Base-by-base conservation (phyloP, 352 stramenopile genomes). In the Phytopythium boreale region DNA sequence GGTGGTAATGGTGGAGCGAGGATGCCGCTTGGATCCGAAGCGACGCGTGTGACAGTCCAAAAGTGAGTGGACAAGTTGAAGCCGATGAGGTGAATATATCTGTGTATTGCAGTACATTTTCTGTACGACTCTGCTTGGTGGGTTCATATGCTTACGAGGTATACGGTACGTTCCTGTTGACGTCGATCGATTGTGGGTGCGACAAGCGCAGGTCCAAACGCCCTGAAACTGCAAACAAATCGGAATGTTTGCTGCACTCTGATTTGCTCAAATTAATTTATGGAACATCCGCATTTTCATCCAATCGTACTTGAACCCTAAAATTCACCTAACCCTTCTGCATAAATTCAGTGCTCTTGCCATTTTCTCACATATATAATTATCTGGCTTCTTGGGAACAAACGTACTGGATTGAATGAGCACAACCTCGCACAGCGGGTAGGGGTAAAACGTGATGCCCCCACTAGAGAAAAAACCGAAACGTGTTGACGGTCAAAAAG, bases 1-100 rank as follows among this genome's bases (percentile, higher is more conserved):
- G 29, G 43, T 70, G 47, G 80, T 64, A 55, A 8, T 36, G 8
- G 50, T 92, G 29, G 87, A 87, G 69, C 80, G 82, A 46, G 63
- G n/a, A n/a, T 92, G 12, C 79, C 89, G 64, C 77, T 92, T 19
- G 20, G 41, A 49, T 49, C 31, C 31, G 31, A 36, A 36, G 31
- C 31, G 31, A 36, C 31, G 31, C 31, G 31, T 36, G 31, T 36
- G 31, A 36, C 31, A 8, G 31, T 36, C n/a, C n/a, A n/a, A n/a
- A n/a, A n/a, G 31, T 36, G 31, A 36, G 31, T 36, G 31, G 31
- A 36, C 31, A 36, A 36, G 31, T 36, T 36, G 31, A 36, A 36
- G 31, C 31, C 31, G 31, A 36, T 8, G 31, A 8, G 31, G 31
- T 36, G 31, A 36, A 36, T 36, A 36, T 36, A 36, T 36, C 31